Evolutionary conservation across 441 rosid genomes (phyloP).

Genomic region (Metrosideros polymorpha): DNA sequence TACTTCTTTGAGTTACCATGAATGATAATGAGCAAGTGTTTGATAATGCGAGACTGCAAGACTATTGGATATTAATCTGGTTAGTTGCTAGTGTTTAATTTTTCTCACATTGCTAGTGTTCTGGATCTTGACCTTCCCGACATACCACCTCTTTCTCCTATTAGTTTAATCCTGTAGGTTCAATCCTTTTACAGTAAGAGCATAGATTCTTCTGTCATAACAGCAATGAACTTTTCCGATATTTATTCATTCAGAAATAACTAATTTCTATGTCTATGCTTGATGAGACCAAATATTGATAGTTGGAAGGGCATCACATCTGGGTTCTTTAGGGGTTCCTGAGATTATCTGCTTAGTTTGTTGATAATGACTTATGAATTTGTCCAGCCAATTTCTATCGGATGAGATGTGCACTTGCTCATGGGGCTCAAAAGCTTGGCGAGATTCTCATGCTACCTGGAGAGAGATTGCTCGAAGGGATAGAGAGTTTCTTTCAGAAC

Average conservation of each 20-base stretch:
- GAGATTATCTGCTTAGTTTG: background rate
- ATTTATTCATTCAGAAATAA: background rate
- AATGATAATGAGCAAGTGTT: background rate
- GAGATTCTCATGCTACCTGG: constrained; percentile 55
- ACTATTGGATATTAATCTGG: background rate
- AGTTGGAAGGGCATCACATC: background rate
- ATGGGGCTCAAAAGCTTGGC: constrained; percentile 50
- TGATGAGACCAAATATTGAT: background rate
- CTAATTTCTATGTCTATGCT: background rate
- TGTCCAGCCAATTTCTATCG: constrained; percentile 64
- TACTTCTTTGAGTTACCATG: background rate
- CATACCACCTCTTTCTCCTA: background rate
- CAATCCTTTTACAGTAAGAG: background rate
- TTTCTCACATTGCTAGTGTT: background rate
- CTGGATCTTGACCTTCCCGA: background rate
- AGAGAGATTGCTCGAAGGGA: constrained; percentile 45
- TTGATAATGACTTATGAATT: background rate
- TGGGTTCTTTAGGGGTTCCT: background rate
- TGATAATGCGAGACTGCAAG: background rate
- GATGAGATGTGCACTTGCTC: constrained; percentile 49
- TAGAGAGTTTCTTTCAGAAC: constrained; percentile 55
- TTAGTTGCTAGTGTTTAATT: background rate
- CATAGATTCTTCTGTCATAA: background rate
- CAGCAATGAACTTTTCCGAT: background rate
- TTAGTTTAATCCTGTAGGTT: background rate